Conservation (phyloP, 768 basidiomycete genomes). For the Cystofilobasidium ferigula region DNA sequence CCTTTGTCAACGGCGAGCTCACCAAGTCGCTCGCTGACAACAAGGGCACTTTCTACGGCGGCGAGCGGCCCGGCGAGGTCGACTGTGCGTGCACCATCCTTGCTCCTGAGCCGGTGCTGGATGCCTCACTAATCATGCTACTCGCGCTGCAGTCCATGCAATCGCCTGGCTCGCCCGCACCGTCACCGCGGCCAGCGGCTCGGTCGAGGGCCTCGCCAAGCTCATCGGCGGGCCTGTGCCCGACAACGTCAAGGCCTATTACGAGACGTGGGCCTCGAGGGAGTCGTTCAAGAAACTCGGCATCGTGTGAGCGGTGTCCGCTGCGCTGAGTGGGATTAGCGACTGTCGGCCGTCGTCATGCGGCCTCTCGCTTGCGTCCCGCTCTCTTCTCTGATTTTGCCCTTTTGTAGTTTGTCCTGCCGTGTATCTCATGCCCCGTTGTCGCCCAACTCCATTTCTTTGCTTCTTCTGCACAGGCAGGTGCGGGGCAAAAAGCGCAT, state of each 20-base stretch:
- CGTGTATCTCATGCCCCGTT: too few relatives aligned
- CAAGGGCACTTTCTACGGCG: slow-evolving; percentile 4
- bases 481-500: too few relatives aligned
- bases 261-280: slow-evolving; percentile 7
- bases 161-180: slow-evolving; percentile 23
- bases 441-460: too few relatives aligned
- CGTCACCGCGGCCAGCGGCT: slow-evolving; percentile 16
- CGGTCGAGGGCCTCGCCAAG: slow-evolving; percentile 9
- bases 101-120: neutral
- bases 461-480: too few relatives aligned
- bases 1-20: slow-evolving; percentile 44
- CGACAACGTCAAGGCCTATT: slow-evolving; percentile 8
- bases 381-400: too few relatives aligned
- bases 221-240: neutral
- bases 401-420: too few relatives aligned
- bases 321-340: too few relatives aligned
- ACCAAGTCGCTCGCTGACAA: slow-evolving; percentile 45
- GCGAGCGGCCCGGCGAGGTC: slow-evolving; percentile 16
- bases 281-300: slow-evolving; percentile 11
- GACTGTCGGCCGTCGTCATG: too few relatives aligned
- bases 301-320: slow-evolving; percentile 16
- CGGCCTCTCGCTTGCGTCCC: too few relatives aligned
- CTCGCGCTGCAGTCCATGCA: slow-evolving; percentile 10
- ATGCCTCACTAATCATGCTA: neutral
- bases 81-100: slow-evolving; percentile 11